These are phyloP conservation scores for Beauveria sp. DNA, from an alignment of 2,329 filamentous ascomycete genomes.

Conservation along the genomic window DNA sequence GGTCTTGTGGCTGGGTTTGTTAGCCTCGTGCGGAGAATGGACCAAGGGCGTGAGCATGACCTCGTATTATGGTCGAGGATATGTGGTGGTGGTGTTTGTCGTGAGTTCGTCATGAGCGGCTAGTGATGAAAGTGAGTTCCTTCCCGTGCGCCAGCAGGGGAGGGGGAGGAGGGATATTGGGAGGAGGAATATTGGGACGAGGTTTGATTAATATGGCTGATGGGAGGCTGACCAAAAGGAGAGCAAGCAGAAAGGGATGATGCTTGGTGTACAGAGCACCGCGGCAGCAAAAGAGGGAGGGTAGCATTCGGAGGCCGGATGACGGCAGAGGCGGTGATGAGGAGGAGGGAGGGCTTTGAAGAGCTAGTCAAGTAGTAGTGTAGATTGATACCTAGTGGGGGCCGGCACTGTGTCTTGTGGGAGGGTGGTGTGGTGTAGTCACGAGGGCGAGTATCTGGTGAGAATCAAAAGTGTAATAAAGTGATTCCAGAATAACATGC, in stretches of 20 bases:
- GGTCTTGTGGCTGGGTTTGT: neutral
- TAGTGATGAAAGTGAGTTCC: neutral
- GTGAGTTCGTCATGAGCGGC: neutral
- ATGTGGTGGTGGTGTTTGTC: neutral
- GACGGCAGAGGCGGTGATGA: constrained; percentile 6
- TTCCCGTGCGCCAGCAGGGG: neutral
- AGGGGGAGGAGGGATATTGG: neutral
- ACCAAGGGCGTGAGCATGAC: neutral
- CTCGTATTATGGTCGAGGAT: neutral
- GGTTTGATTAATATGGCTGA: neutral
- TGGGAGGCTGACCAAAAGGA: too few relatives aligned
- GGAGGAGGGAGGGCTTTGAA: neutral
- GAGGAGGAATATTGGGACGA: neutral
- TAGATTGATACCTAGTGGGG: neutral
- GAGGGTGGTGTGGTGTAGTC: neutral
- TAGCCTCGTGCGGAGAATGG: neutral
- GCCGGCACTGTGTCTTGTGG: neutral
- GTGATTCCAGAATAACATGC: neutral
- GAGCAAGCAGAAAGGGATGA: neutral
- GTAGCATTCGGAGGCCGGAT: constrained; percentile 8
- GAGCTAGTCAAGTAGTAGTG: neutral
- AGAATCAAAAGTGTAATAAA: neutral
- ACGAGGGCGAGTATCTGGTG: neutral
- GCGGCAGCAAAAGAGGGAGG: neutral
- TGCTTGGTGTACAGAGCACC: neutral